Base-by-base conservation (phyloP, 106 monocot species). In the Acorus calamus region DNA sequence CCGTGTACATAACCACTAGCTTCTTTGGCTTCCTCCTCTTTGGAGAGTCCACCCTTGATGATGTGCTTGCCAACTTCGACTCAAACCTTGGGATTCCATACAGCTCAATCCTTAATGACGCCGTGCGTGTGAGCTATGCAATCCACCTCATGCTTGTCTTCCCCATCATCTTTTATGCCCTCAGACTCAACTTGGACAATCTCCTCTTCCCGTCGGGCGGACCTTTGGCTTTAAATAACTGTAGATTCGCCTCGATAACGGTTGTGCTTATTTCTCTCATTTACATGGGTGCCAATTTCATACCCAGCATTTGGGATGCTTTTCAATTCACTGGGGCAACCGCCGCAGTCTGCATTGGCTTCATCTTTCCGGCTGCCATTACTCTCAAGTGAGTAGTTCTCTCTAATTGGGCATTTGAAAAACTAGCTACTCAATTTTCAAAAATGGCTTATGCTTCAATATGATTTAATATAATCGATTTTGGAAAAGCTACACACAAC, bases 251-350 rank as follows among this genome's bases (percentile, higher is more conserved):
- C 4, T 55, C 72, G 13, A 65, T 82, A 4, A 87, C 86, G 2
- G 61, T 66, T 7, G 42, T 54, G 7, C 70, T 90, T 48, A 76
- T 94, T 2, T 47, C 62, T 7, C 42, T 82, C 10, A 66, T 94
- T 7, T 94, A 82, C 73, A 50, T 80, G 56, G 86, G 73, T 11
- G 87, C 94, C 14, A 87, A 78, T 65, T 94, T 90, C 51, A 75
- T 94, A 42, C 94, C 94, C 0, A 94, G 94, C 56, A 87, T 94
- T 42, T 94, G 94, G 89, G 94, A 94, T 74, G 94, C 80, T 47
- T 94, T 94, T 56, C 90, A 94, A 54, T 86, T 94, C 57, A 90
- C 90, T 3, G 94, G 94, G 45, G 94, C 94, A 5, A 94, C 94
- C 44, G 87, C 90, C 63, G 90, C 87, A 6, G 94, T 94, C 65